Evolutionary conservation across 208 protist genomes (phyloP).

Genomic region (Acanthamoeba sp.): DNA sequence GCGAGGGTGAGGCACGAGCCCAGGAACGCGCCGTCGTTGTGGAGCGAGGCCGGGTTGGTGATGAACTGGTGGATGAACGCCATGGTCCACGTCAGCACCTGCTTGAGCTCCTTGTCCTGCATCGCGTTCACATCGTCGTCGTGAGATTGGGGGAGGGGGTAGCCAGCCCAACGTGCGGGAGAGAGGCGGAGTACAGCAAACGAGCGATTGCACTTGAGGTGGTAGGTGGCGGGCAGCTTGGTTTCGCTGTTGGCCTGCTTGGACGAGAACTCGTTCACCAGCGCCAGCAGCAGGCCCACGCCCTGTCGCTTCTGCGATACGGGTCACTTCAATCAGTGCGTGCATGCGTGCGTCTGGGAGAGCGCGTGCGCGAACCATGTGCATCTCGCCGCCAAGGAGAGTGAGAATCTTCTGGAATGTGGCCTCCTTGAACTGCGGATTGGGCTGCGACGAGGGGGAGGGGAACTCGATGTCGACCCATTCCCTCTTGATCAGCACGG

Average conservation of each 20-base stretch:
- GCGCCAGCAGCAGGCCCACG: not conserved
- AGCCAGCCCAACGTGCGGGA: no score
- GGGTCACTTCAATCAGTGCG: not conserved
- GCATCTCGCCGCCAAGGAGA: conserved; percentile 28
- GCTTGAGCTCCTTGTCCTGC: conserved; percentile 55
- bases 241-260: conserved; percentile 16
- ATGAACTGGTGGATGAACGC: conserved; percentile 59
- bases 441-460: not conserved
- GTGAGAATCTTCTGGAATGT: conserved; percentile 14
- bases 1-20: conserved; percentile 30
- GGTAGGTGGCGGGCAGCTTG: conserved; percentile 45
- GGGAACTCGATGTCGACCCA: conserved; percentile 49
- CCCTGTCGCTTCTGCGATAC: conserved; percentile 12
- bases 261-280: conserved; percentile 51
- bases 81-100: conserved; percentile 21
- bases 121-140: not conserved
- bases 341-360: not conserved
- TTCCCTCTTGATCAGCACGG: not conserved
- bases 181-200: not conserved
- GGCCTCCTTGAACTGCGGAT: conserved; percentile 42
- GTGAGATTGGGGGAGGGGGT: not conserved
- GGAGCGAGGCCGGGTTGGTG: not conserved
- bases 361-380: not conserved
- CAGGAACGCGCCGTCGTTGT: conserved; percentile 45
- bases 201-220: conserved; percentile 30